These are phyloP conservation scores for Olyra latifolia DNA, from an alignment of 176 grass and related monocot genomes.

Conservation along the genomic window DNA sequence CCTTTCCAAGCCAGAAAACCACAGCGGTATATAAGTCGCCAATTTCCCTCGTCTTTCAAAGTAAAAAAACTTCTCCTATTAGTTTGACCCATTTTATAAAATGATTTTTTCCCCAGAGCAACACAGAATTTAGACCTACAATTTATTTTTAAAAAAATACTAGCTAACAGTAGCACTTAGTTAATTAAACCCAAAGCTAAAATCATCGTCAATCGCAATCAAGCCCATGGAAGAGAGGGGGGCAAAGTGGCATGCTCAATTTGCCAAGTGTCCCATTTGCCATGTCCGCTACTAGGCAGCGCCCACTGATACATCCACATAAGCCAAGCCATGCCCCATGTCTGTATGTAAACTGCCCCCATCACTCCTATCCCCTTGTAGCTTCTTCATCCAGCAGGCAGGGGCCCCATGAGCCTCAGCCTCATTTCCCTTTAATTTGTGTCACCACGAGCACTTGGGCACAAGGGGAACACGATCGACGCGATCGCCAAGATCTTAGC, in stretches of 20 bases:
- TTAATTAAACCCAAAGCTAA: no score
- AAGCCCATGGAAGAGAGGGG: slow-evolving; percentile 16
- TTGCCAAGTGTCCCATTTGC: slow-evolving; percentile 39
- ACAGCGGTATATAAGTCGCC: no score
- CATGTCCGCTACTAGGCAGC: slow-evolving; percentile 20
- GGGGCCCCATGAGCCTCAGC: slow-evolving; percentile 34
- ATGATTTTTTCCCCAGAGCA: no score
- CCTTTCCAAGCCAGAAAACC: no score
- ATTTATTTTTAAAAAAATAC: no score
- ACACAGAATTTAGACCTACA: no score
- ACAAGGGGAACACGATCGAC: slow-evolving; percentile 53
- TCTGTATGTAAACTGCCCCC: slow-evolving; percentile 19
- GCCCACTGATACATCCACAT: slow-evolving; percentile 35
- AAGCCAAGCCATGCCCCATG: slow-evolving; percentile 31
- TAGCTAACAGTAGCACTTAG: no score
- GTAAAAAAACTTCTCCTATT: no score
- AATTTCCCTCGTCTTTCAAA: no score
- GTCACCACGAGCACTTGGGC: slow-evolving; percentile 8
- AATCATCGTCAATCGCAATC: slow-evolving; percentile 42
- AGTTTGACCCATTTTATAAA: no score
- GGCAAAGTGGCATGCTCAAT: slow-evolving; percentile 40
- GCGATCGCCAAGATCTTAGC: slow-evolving; percentile 49
- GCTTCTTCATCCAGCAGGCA: slow-evolving; percentile 42
- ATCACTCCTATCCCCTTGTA: slow-evolving; percentile 42
- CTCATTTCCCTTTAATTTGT: slow-evolving; percentile 29